Base-by-base conservation (phyloP, 1,139 yeast genomes). In the Saccharomyces pastorianus region DNA sequence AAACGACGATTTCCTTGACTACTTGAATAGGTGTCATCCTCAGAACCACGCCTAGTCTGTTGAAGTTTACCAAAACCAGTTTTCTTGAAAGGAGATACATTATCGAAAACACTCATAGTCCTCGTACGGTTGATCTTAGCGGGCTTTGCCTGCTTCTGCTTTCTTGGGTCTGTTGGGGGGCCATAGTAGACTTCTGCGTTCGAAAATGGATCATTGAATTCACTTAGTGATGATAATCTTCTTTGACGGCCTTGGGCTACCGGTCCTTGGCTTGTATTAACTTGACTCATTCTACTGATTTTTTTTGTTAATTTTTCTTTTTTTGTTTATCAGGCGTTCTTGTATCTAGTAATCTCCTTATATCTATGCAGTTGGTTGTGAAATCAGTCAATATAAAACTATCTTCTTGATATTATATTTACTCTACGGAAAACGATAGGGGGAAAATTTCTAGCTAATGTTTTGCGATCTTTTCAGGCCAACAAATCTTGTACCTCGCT, bases 101-200 rank as follows among this genome's bases (percentile, higher is more conserved):
- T 67, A 48, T 69, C 73, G 53, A 68, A 61, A 25, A 71, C 70
- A 60, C 76, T 73, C 69, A 71, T 71, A 0, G 90, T 65, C 54
- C 69, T 63, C 14, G 67, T 62, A 46, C 65, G 56, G 32, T 46
- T 50, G 6, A 42, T 38, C 26, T 28, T 23, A 50, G 57, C 25
- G 52, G 44, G 29, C 41, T 49, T 47, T 46, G 47, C 32, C 38
- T 44, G 46, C 34, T 50, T 42, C 29, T 59, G 59, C 51, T 64
- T 66, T 32, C 79, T 68, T 2, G 85, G 84, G 61, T 82, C 82
- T 2, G 83, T 81, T 20, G 70, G 71, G 1, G 85, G 83, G 3
- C 90, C 88, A 67, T 87, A 87, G 66, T 88, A 88, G 31, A 78
- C 75, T 55, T 86, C 93, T 0, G 95, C 80, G 14, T 74, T 72